These are phyloP conservation scores for Trifolium dubium DNA, from an alignment of 306 rosid genomes.

Conservation along the genomic window DNA sequence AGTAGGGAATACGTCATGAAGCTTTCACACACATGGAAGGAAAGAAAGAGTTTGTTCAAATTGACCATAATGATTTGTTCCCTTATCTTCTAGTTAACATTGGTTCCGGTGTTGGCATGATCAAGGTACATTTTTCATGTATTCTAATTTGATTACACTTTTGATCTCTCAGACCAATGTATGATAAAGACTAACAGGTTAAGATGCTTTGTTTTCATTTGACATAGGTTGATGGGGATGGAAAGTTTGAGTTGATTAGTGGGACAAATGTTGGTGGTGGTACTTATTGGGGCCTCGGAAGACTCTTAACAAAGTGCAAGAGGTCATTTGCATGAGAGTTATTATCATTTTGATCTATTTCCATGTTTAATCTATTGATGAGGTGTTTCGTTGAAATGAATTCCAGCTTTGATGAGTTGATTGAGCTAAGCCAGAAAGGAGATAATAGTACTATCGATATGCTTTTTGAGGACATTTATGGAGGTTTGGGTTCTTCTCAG, in stretches of 20 bases:
- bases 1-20: conserved; percentile 99
- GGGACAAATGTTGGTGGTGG: conserved; percentile 99
- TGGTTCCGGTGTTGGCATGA: conserved; percentile 99
- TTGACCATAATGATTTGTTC: conserved; percentile 85
- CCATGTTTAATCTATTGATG: conserved; percentile 34
- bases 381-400: conserved; percentile 44
- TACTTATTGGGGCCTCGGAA: conserved; percentile 98
- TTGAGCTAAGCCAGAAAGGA: conserved; percentile 97
- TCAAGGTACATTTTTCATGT: conserved; percentile 67
- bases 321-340: conserved; percentile 55
- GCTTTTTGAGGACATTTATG: conserved; percentile 99
- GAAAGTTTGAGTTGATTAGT: conserved; percentile 90
- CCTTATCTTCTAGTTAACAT: conserved; percentile 97
- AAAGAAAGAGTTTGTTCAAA: conserved; percentile 90
- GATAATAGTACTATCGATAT: conserved; percentile 91
- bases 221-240: conserved; percentile 94
- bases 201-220: conserved; percentile 35
- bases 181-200: conserved; percentile 32
- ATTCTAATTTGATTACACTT: conserved; percentile 37
- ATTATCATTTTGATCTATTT: conserved; percentile 24
- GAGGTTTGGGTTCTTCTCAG: conserved; percentile 96
- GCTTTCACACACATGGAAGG: conserved; percentile 99
- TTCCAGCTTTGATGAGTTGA: conserved; percentile 92
- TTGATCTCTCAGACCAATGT: conserved; percentile 34
- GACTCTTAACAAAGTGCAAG: conserved; percentile 92